Percentiles rank a stretch among this genome's conserved stretches.
Evolutionary conservation across 1,284 basidiomycete species (phyloP).

Genomic region (Inonotus obliquus): DNA sequence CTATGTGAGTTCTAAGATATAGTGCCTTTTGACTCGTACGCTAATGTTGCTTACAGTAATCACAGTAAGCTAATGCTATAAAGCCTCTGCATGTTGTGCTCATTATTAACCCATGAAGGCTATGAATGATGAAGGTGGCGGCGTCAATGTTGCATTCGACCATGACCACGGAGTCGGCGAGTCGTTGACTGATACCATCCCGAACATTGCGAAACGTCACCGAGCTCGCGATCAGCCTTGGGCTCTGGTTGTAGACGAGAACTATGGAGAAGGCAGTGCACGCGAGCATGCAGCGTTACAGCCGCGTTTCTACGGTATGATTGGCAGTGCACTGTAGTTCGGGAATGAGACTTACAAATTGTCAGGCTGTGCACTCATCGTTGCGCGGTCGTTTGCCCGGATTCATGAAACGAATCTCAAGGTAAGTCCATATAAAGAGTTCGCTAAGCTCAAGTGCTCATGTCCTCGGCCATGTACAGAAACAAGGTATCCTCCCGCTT

Average conservation of each 20-base stretch:
- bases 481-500: slow-evolving; percentile 91
- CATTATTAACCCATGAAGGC: slow-evolving; percentile 42
- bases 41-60: slow-evolving; percentile 46
- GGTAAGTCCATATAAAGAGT: slow-evolving; percentile 36
- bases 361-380: slow-evolving; percentile 76
- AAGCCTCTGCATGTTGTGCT: neutral
- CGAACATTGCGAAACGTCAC: slow-evolving; percentile 83
- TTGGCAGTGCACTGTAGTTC: too few relatives aligned
- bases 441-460: neutral
- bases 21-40: slow-evolving; percentile 34
- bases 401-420: slow-evolving; percentile 99
- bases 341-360: neutral
- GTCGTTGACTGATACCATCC: slow-evolving; percentile 75
- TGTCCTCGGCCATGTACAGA: slow-evolving; percentile 42
- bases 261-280: slow-evolving; percentile 95
- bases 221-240: slow-evolving; percentile 82
- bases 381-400: slow-evolving; percentile 92
- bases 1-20: slow-evolving; percentile 57
- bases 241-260: slow-evolving; percentile 94
- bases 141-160: slow-evolving; percentile 88
- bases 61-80: slow-evolving; percentile 30
- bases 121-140: slow-evolving; percentile 87
- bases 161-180: slow-evolving; percentile 44
- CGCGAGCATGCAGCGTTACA: slow-evolving; percentile 97
- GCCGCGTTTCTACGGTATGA: slow-evolving; percentile 87